These are phyloP conservation scores for Pelargonium citronellum DNA, from an alignment of 441 rosid species.

Conservation along the genomic window DNA sequence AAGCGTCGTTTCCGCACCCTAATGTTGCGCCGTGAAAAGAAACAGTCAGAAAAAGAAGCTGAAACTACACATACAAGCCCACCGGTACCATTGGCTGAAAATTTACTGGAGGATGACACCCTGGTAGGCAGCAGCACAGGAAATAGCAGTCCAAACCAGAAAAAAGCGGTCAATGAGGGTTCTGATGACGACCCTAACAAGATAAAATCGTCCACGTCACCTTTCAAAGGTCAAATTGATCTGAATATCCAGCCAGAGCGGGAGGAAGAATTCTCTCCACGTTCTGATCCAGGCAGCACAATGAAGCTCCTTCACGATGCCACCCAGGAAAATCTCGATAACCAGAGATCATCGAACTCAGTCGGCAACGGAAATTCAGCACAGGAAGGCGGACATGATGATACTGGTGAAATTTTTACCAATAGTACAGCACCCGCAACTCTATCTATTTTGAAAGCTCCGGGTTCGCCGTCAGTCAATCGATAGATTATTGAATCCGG, in stretches of 20 bases:
- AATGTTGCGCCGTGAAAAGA: conserved; percentile 58
- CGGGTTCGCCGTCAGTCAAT: too few species aligned
- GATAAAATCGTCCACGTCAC: conserved; percentile 42
- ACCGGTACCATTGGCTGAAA: conserved; percentile 30
- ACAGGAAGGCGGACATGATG: conserved; percentile 22
- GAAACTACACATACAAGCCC: conserved; percentile 37
- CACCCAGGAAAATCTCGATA: conserved; percentile 33
- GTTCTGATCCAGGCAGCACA: conserved; percentile 43
- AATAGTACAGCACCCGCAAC: neutral
- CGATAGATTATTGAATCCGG: too few species aligned
- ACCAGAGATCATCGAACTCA: conserved; percentile 32
- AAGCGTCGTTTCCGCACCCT: conserved; percentile 54
- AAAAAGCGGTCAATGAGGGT: conserved; percentile 36
- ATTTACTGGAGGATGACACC: conserved; percentile 37
- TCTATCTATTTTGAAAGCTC: neutral
- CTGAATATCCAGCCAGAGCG: conserved; percentile 86
- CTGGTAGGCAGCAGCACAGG: conserved; percentile 33
- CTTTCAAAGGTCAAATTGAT: conserved; percentile 75
- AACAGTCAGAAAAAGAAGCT: conserved; percentile 56
- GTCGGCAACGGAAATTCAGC: conserved; percentile 24
- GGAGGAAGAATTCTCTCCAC: conserved; percentile 68
- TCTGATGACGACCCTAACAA: conserved; percentile 42
- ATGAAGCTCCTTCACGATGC: conserved; percentile 46
- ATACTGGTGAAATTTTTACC: conserved; percentile 21
- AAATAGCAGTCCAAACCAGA: conserved; percentile 39